Evolutionary conservation across 306 rosid genomes (phyloP), one percentile per base, ranked within the genome.

Genomic region (Vigna mungo): DNA sequence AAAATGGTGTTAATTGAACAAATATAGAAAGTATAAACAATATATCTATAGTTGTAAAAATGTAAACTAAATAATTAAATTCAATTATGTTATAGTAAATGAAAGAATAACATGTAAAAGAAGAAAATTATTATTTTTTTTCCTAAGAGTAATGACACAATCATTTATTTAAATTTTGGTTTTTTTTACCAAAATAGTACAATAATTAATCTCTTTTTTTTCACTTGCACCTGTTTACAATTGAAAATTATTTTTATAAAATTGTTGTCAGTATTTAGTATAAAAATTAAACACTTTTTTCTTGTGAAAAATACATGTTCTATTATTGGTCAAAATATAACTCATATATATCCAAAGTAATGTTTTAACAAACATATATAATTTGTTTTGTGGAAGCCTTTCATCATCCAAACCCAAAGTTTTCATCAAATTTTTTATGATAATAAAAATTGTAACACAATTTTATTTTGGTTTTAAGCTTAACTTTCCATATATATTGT

Each of bases 401-500:
- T 54, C 13, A 21, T 52, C 7, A 54, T 20, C 56, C 1, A 52
- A 52, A 6, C 21, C 17, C 4, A 1, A 21, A 3, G 11, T 52
- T 8, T 21, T 52, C 58, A 8, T 51, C 14, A 2, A 7, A 0
- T 27, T 56, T 56, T 12, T 23, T 4, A 23, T 11, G 27, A 59
- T 5, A n/a, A 13, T 12, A 27, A 59, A 7, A 12, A 27, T 59
- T 58, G 5, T 30, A 59, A 59, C 15, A 62, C 13, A 6, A 34
- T 21, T 21, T 62, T 6, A 36, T 48, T 37, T 41, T 11, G 41
- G 11, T 7, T 34, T 20, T 20, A 49, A 18, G 2, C 0, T 13
- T 48, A 52, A 18, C 3, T 68, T 68, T 41, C 81, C 48, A 67
- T 44, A 43, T 6, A 36, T 36, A 27, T 43, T 43, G 39, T 47